A percentile compares a stretch with the other conserved stretches of the same genome.
Evolutionary conservation across 1,284 basidiomycete species (phyloP).

Genomic region (Papiliotrema laurentii): DNA sequence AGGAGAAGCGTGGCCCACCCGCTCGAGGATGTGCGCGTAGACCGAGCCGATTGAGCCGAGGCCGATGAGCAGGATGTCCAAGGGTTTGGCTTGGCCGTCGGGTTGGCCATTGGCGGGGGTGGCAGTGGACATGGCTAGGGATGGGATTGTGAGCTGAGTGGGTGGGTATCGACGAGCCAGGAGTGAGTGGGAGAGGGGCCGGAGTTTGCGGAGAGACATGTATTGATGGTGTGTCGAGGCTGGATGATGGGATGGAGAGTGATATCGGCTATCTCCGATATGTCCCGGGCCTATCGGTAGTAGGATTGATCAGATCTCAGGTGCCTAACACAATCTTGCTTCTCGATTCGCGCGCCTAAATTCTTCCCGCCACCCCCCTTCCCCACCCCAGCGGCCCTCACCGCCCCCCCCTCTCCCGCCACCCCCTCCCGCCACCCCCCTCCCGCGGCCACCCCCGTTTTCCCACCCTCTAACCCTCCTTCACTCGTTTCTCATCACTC

Average conservation of each 20-base stretch:
- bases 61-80: conserved; percentile 50
- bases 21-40: conserved; percentile 61
- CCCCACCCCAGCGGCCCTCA: too few species aligned
- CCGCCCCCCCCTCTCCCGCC: too few species aligned
- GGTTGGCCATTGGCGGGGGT: background rate
- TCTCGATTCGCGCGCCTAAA: too few species aligned
- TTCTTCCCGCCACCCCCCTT: too few species aligned
- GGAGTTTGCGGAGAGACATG: background rate
- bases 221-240: background rate
- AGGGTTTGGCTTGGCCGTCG: conserved; percentile 5
- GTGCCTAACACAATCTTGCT: too few species aligned
- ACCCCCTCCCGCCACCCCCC: too few species aligned
- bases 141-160: background rate
- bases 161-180: background rate
- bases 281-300: too few species aligned
- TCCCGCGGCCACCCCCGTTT: too few species aligned
- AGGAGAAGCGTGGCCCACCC: conserved; percentile 18
- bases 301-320: too few species aligned
- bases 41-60: conserved; percentile 54
- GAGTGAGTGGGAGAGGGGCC: background rate
- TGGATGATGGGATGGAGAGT: background rate
- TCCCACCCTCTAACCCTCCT: too few species aligned
- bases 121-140: background rate
- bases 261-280: too few species aligned
- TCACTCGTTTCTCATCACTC: background rate